A percentile compares a stretch with the other conserved stretches of the same genome.
Evolutionary conservation across 2,329 filamentous ascomycete genomes (phyloP).

Genomic region (Penicillium sclerotiorum): DNA sequence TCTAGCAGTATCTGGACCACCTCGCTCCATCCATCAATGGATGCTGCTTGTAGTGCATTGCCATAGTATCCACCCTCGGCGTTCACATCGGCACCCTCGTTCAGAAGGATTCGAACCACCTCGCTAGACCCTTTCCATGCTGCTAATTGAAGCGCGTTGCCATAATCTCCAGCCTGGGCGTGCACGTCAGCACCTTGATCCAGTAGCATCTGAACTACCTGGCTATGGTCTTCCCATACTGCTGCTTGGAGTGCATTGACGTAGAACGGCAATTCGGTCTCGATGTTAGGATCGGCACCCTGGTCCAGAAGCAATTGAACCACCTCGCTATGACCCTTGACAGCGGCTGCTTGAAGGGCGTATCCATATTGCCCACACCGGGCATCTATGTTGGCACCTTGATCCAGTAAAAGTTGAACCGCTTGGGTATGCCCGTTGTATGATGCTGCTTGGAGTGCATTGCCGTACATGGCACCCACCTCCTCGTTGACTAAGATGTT

Average conservation of each 20-base stretch:
- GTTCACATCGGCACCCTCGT: not conserved
- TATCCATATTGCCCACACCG: not conserved
- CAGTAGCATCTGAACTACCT: slow-evolving; percentile 4
- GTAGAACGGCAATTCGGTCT: not conserved
- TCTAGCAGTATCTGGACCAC: slow-evolving; percentile 2
- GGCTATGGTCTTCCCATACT: not conserved
- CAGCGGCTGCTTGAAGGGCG: slow-evolving; percentile 7
- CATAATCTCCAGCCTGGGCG: not conserved
- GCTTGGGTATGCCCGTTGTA: not conserved
- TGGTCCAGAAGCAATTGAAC: slow-evolving; percentile 6
- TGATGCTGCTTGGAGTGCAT: slow-evolving; percentile 6
- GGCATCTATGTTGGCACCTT: slow-evolving; percentile 7
- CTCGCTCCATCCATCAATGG: not conserved
- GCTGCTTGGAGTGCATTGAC: slow-evolving; percentile 7
- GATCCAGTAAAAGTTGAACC: slow-evolving; percentile 3
- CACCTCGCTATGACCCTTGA: slow-evolving; percentile 1
- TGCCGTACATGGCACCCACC: not conserved
- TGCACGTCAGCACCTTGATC: slow-evolving; percentile 7
- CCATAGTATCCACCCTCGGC: not conserved
- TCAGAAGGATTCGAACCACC: not conserved
- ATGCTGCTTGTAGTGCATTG: slow-evolving; percentile 6
- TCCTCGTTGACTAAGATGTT: not conserved
- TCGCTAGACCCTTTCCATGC: not conserved
- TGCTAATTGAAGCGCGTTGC: not conserved
- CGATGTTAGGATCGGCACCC: slow-evolving; percentile 3